phyloP scores from a whole-genome alignment of 2,329 filamentous ascomycete species.

The Ophidiomyces ophidiicola region DNA sequence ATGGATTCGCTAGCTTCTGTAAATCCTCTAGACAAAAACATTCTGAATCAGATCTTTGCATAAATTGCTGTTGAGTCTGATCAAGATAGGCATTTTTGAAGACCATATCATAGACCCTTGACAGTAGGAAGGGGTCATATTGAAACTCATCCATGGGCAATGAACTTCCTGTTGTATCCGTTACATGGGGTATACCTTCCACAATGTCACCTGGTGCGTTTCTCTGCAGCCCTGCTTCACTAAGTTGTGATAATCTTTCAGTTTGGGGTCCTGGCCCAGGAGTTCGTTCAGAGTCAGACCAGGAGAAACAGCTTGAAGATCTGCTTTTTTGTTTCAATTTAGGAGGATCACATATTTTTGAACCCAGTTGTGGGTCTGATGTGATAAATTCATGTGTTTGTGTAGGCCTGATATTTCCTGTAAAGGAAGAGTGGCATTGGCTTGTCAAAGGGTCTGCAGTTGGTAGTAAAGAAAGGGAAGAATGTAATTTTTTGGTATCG shows the following conservation, averaged over 20 bases:
- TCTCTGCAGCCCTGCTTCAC: too few relatives aligned
- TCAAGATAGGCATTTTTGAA: conserved; percentile 12
- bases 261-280: neutral
- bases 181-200: too few relatives aligned
- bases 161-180: neutral
- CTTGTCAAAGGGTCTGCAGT: neutral
- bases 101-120: conserved; percentile 9
- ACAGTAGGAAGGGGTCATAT: conserved; percentile 5
- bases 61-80: neutral
- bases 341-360: neutral
- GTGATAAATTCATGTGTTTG: neutral
- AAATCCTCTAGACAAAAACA: conserved; percentile 11
- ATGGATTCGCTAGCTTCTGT: neutral
- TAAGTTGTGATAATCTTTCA: neutral
- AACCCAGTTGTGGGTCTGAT: too few relatives aligned
- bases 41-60: neutral
- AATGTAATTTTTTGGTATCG: neutral
- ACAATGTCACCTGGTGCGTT: too few relatives aligned
- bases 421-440: neutral
- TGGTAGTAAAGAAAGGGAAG: neutral
- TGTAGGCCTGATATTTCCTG: neutral
- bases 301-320: conserved; percentile 10
- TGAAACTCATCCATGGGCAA: neutral
- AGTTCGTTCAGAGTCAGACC: conserved; percentile 7
- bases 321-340: neutral